Conservation (phyloP, 306 rosid species). For the Cucurbita moschata region DNA sequence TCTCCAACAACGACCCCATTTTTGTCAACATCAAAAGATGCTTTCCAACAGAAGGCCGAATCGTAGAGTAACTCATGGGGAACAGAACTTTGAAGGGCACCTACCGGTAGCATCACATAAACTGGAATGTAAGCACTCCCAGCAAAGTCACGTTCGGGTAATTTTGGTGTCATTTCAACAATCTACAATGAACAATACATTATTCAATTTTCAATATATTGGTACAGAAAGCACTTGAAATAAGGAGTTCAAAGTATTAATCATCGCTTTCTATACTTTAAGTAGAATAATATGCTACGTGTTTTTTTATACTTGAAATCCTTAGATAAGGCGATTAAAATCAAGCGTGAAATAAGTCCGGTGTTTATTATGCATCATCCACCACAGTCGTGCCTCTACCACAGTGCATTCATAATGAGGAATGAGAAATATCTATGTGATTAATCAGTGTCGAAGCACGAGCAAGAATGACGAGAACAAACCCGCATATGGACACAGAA, state of each 20-base stretch:
- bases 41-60: neutral
- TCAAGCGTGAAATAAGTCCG: neutral
- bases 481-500: neutral
- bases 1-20: neutral
- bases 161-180: constrained; percentile 30
- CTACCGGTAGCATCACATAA: constrained; percentile 80
- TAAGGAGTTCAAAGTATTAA: neutral
- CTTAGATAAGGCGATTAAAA: neutral
- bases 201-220: neutral
- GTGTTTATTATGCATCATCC: neutral
- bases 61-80: neutral
- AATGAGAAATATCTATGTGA: neutral
- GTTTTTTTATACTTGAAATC: neutral
- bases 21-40: neutral
- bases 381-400: neutral
- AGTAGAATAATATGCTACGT: neutral
- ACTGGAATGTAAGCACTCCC: constrained; percentile 77
- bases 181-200: constrained; percentile 30
- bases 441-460: neutral
- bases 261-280: neutral
- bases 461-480: neutral
- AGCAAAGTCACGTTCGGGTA: constrained; percentile 63
- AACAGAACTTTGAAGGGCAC: constrained; percentile 15
- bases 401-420: neutral
- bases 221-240: neutral